phyloP scores from a whole-genome alignment of 371 early-diverging fungal genomes.

The Actinomortierella ambigua region DNA sequence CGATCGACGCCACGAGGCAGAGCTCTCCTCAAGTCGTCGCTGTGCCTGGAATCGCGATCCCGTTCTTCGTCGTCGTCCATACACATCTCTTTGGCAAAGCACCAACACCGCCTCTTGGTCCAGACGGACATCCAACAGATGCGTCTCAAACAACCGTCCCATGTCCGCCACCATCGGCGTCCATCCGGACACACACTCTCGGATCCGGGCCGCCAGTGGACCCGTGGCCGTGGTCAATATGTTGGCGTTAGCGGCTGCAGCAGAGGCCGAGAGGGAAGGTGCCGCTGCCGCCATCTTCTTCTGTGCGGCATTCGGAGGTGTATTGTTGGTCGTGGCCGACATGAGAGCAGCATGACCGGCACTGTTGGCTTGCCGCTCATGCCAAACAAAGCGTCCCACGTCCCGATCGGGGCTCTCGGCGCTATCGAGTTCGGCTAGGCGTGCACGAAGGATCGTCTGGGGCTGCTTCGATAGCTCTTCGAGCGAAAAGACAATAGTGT shows the following conservation, averaged over 20 bases:
- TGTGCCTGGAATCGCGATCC: too few species aligned
- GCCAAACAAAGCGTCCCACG: slow-evolving; percentile 36
- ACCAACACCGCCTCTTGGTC: slow-evolving; percentile 31
- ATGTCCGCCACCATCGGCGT: slow-evolving; percentile 33
- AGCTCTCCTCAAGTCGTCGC: too few species aligned
- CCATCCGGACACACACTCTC: slow-evolving; percentile 29
- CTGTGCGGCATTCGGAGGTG: background rate
- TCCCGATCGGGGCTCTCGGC: slow-evolving; percentile 30
- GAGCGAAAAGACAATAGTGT: slow-evolving; percentile 41
- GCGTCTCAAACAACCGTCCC: slow-evolving; percentile 16
- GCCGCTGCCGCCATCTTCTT: background rate
- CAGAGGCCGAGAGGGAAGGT: background rate
- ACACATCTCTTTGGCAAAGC: background rate
- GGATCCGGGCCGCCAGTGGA: slow-evolving; percentile 30
- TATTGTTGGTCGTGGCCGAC: too few species aligned
- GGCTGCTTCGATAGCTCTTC: slow-evolving; percentile 48
- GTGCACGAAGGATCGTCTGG: slow-evolving; percentile 37
- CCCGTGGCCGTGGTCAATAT: slow-evolving; percentile 24
- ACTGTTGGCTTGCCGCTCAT: slow-evolving; percentile 17
- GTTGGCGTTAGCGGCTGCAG: background rate
- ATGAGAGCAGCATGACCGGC: too few species aligned
- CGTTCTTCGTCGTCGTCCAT: too few species aligned
- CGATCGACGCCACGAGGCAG: too few species aligned
- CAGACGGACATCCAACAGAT: slow-evolving; percentile 17
- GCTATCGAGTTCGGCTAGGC: slow-evolving; percentile 35